Conservation (phyloP, 768 basidiomycete species). For the Cantharellus anzutake region DNA sequence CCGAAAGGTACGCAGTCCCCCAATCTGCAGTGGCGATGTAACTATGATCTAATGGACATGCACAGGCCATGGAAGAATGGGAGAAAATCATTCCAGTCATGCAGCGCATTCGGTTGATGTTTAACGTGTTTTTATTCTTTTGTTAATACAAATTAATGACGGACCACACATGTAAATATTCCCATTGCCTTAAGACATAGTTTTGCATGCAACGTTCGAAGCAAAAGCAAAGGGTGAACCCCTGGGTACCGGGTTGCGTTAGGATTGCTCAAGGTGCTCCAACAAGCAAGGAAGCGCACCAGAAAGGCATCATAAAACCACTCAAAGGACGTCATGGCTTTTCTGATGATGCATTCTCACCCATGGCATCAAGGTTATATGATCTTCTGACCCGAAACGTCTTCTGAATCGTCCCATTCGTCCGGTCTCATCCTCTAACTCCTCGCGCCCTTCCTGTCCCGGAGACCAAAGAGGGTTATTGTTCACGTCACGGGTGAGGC, state of each 20-base stretch:
- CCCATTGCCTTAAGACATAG: neutral
- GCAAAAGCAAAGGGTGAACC: neutral
- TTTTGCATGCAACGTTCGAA: neutral
- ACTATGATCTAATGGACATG: neutral
- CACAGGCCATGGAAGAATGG: conserved; percentile 91
- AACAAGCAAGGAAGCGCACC: too few species aligned
- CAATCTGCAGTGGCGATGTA: neutral
- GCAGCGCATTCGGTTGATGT: conserved; percentile 90
- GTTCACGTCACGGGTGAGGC: conserved; percentile 70
- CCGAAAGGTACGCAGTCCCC: conserved; percentile 15
- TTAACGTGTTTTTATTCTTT: conserved; percentile 17
- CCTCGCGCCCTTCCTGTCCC: conserved; percentile 28
- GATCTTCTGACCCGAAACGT: conserved; percentile 33
- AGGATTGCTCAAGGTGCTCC: too few species aligned
- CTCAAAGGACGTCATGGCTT: too few species aligned
- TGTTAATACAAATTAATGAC: neutral
- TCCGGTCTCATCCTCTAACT: conserved; percentile 54
- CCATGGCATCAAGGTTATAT: conserved; percentile 16
- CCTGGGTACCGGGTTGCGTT: neutral
- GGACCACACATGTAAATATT: neutral
- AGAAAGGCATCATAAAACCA: too few species aligned
- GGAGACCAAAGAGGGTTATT: conserved; percentile 82
- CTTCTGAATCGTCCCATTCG: conserved; percentile 65
- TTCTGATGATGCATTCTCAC: neutral
- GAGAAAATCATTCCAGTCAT: conserved; percentile 85